Conservation (phyloP, 2,329 filamentous ascomycete species). For the Emericellopsis atlantica region DNA sequence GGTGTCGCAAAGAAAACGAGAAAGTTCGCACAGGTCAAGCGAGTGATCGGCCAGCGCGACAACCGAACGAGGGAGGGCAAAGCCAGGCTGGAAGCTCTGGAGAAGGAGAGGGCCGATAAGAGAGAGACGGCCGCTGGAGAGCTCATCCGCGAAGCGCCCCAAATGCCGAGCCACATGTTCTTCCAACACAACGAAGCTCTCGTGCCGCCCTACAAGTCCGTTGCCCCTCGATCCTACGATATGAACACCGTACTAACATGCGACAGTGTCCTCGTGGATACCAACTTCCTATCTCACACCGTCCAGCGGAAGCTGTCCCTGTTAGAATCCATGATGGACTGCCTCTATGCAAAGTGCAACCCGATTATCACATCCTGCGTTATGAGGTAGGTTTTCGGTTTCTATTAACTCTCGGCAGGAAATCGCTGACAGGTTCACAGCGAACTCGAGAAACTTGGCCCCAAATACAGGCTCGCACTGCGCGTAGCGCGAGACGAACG, state of each 20-base stretch:
- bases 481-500: slow-evolving; percentile 80
- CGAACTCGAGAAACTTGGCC: slow-evolving; percentile 80
- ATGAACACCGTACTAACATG: too few species aligned
- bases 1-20: slow-evolving; percentile 80
- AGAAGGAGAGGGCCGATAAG: slow-evolving; percentile 44
- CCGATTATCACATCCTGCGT: slow-evolving; percentile 72
- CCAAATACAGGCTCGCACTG: slow-evolving; percentile 77
- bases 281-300: slow-evolving; percentile 84
- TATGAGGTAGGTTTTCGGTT: background rate
- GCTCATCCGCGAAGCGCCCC: slow-evolving; percentile 65
- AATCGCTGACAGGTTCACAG: slow-evolving; percentile 10
- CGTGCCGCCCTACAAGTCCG: slow-evolving; percentile 61
- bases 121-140: slow-evolving; percentile 39
- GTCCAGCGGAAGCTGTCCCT: slow-evolving; percentile 85
- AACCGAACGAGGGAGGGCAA: slow-evolving; percentile 72
- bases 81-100: slow-evolving; percentile 45
- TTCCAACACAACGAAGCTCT: slow-evolving; percentile 82
- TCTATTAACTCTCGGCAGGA: too few species aligned
- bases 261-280: slow-evolving; percentile 57
- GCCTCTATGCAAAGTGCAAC: slow-evolving; percentile 80
- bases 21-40: slow-evolving; percentile 81
- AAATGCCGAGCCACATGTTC: slow-evolving; percentile 75
- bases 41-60: slow-evolving; percentile 72
- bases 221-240: background rate
- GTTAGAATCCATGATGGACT: slow-evolving; percentile 84